These are phyloP conservation scores for Ustilago tritici DNA, from an alignment of 1,284 basidiomycete species.

Conservation along the genomic window DNA sequence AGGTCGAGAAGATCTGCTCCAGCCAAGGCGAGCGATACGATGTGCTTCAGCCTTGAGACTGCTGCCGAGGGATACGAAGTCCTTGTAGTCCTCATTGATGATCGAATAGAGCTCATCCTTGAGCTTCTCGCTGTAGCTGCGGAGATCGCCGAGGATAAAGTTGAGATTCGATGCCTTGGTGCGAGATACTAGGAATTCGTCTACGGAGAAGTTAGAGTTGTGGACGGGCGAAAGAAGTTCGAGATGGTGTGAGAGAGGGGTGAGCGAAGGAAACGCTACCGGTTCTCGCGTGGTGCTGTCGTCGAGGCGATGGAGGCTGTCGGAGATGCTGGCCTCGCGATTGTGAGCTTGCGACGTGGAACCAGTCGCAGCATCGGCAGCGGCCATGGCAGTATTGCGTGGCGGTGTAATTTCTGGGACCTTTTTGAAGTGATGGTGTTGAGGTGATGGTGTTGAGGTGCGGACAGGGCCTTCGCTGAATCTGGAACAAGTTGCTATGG, in stretches of 20 bases:
- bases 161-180: constrained; percentile 84
- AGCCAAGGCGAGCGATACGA: constrained; percentile 42
- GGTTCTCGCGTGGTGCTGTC: constrained; percentile 11
- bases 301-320: background rate
- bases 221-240: constrained; percentile 76
- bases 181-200: constrained; percentile 87
- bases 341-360: background rate
- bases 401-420: background rate
- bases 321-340: constrained; percentile 1
- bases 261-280: constrained; percentile 75
- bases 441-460: constrained; percentile 2
- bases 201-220: constrained; percentile 77
- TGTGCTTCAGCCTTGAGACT: constrained; percentile 47
- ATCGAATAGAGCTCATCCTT: constrained; percentile 92
- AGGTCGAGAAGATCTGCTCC: constrained; percentile 10
- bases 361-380: background rate
- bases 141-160: constrained; percentile 85
- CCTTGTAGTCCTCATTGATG: constrained; percentile 97
- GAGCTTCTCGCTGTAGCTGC: constrained; percentile 83
- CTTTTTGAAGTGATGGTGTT: too few relatives aligned
- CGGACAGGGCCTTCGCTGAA: background rate
- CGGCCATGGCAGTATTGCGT: background rate
- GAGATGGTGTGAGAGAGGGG: constrained; percentile 84
- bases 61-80: constrained; percentile 89
- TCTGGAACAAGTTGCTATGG: constrained; percentile 6